Percentiles rank a stretch among this genome's conserved stretches.
phyloP scores from a whole-genome alignment of 2,329 filamentous ascomycete species.

The Tothia fuscella region DNA sequence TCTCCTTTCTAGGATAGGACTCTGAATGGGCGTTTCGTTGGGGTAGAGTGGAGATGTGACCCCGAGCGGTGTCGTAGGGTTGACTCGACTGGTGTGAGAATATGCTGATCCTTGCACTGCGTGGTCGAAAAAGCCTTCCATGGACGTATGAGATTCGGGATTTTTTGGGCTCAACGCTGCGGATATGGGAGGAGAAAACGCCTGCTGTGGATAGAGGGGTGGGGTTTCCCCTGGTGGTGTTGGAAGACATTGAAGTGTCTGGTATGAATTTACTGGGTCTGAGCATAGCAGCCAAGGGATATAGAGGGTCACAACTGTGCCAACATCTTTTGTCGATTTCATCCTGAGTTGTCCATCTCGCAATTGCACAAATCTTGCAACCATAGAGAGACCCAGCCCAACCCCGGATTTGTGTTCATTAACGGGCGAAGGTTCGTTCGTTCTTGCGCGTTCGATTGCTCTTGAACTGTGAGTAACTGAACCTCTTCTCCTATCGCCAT shows the following conservation, averaged over 20 bases:
- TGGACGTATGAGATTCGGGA: too few relatives aligned
- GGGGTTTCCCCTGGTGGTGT: constrained; percentile 8
- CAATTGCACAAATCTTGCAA: constrained; percentile 75
- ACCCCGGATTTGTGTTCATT: constrained; percentile 42
- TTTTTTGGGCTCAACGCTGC: too few relatives aligned
- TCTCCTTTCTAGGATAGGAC: too few relatives aligned
- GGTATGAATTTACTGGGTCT: constrained; percentile 8
- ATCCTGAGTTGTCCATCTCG: constrained; percentile 80
- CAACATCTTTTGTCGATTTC: constrained; percentile 70
- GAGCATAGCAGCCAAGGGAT: constrained; percentile 53
- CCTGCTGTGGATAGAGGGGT: background rate
- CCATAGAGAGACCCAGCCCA: constrained; percentile 74
- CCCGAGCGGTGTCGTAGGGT: too few relatives aligned
- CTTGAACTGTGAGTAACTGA: constrained; percentile 19
- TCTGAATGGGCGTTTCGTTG: constrained; percentile 5
- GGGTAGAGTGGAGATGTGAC: too few relatives aligned
- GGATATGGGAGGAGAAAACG: too few relatives aligned
- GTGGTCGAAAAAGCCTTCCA: too few relatives aligned
- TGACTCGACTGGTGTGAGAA: too few relatives aligned
- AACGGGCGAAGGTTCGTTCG: constrained; percentile 18
- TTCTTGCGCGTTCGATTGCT: constrained; percentile 21
- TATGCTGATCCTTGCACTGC: too few relatives aligned
- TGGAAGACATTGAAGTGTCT: too few relatives aligned
- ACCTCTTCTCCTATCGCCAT: constrained; percentile 22
- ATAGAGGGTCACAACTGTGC: constrained; percentile 70